A percentile compares a stretch with the other conserved stretches of the same genome.
These are phyloP conservation scores for Anisodus acutangulus DNA, from an alignment of 257 asterid genomes.

Conservation along the genomic window DNA sequence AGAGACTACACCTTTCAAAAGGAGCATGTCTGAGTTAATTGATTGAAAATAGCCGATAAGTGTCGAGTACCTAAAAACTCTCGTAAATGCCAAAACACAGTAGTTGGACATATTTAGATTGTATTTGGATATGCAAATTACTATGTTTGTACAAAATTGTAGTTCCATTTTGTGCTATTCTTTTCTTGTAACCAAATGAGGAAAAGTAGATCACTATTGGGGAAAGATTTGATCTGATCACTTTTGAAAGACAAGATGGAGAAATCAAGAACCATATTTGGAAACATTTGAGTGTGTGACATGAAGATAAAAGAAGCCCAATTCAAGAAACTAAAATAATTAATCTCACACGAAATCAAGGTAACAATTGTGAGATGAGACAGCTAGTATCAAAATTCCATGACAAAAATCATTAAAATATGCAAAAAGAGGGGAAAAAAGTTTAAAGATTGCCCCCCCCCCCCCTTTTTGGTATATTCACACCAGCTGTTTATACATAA, in stretches of 20 bases:
- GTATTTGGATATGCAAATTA: not conserved
- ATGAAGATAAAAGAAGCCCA: constrained; percentile 41
- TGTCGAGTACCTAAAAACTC: not conserved
- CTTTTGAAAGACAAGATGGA: constrained; percentile 63
- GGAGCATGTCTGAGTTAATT: not conserved
- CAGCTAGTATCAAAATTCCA: constrained; percentile 1
- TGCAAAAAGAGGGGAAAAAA: not conserved
- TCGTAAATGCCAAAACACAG: not conserved
- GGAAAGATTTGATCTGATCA: constrained; percentile 51
- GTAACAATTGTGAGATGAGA: constrained; percentile 35
- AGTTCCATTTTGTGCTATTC: constrained; percentile 38
- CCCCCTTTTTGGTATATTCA: not conserved
- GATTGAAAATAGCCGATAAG: not conserved
- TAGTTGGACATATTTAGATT: not conserved
- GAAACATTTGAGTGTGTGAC: constrained; percentile 40
- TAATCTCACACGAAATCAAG: constrained; percentile 58
- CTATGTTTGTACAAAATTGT: constrained; percentile 26
- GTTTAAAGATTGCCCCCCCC: not conserved
- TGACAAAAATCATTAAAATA: not conserved
- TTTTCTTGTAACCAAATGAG: constrained; percentile 49
- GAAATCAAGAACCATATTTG: constrained; percentile 52
- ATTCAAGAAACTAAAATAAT: constrained; percentile 41
- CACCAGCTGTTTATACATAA: not conserved
- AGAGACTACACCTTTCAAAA: too few species aligned
- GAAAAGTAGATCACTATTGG: constrained; percentile 47